Base-by-base conservation (phyloP, 2,329 filamentous ascomycete genomes). In the Aspergillus awamori region DNA sequence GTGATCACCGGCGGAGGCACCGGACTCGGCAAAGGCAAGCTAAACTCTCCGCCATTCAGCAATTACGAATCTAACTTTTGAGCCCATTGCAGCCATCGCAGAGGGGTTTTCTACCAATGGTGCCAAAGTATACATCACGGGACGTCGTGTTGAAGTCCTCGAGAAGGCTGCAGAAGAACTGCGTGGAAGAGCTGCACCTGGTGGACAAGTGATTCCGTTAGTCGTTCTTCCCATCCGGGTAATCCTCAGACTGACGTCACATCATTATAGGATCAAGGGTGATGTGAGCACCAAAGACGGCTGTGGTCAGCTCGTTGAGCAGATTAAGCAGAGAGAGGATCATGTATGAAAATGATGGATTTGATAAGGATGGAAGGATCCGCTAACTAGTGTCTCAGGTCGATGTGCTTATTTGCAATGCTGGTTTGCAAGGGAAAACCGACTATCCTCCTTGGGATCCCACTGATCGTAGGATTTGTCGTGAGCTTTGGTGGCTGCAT, bases 321-420 rank as follows among this genome's bases (percentile, higher is more conserved):
- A 43, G 2, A 43, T 43, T 4, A 17, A n/a, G n/a, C 39, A 43
- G 39, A 43, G 10, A 6, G 39, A 43, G 2, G 2, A 43, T 1
- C 39, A 43, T 20, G 39, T n/a, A 20, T 4, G 39, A 5, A 6
- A 5, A 36, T 36, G 39, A 13, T 43, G 15, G 4, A 4, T 11
- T 4, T 10, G 2, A 43, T 20, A 2, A 8, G 17, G 5, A 2
- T 1, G 5, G 1, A 8, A 10, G 8, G n/a, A 1, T 43, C 2
- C 20, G 15, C 39, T 43, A 20, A 43, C 39, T 8, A 11, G 8
- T 43, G n/a, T 43, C 1, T 30, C n/a, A 43, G 39, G 13, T 43
- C 10, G 39, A 43, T 11, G n/a, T 43, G 8, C 39, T 43, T 1
- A 20, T 43, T 17, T 20, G 17, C 4, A 43, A 20, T 20, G 39